These are phyloP conservation scores for Westerdykella aurantiaca DNA, from an alignment of 2,329 filamentous ascomycete species.

Conservation along the genomic window DNA sequence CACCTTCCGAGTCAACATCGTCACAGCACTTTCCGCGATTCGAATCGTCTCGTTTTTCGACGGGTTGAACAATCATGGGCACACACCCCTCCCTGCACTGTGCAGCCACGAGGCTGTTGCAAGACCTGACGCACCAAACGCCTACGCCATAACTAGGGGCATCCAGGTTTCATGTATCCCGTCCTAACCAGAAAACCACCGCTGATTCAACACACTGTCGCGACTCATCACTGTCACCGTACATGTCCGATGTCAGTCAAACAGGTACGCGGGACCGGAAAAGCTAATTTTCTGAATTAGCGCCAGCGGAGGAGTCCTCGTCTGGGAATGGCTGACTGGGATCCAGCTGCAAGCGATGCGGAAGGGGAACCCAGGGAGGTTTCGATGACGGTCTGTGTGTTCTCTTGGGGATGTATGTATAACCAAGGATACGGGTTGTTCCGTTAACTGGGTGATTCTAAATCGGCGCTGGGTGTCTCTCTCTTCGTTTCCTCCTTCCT, in stretches of 20 bases:
- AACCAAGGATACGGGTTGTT: background rate
- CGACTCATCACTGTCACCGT: slow-evolving; percentile 14
- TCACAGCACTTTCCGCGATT: too few species aligned
- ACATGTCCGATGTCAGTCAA: slow-evolving; percentile 14
- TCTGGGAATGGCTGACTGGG: background rate
- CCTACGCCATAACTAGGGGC: background rate
- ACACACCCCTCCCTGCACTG: slow-evolving; percentile 4
- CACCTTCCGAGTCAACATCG: too few species aligned
- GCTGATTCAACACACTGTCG: slow-evolving; percentile 10
- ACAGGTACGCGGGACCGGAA: slow-evolving; percentile 13
- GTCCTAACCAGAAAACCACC: slow-evolving; percentile 2
- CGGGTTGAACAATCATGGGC: too few species aligned
- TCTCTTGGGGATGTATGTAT: background rate
- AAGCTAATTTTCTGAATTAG: slow-evolving; percentile 8
- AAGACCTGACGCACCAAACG: slow-evolving; percentile 7
- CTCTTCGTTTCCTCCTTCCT: slow-evolving; percentile 9
- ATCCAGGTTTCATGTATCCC: slow-evolving; percentile 2
- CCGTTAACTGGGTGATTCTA: background rate
- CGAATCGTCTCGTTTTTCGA: too few species aligned
- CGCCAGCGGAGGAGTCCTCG: background rate
- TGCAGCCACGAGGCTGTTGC: slow-evolving; percentile 13
- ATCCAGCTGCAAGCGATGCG: background rate
- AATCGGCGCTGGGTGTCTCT: background rate
- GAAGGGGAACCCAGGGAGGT: background rate
- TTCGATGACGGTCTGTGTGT: background rate